Percentiles rank a stretch among this genome's conserved stretches.
Evolutionary conservation across 1,284 basidiomycete species (phyloP).

Genomic region (Rugosomyces carneus): DNA sequence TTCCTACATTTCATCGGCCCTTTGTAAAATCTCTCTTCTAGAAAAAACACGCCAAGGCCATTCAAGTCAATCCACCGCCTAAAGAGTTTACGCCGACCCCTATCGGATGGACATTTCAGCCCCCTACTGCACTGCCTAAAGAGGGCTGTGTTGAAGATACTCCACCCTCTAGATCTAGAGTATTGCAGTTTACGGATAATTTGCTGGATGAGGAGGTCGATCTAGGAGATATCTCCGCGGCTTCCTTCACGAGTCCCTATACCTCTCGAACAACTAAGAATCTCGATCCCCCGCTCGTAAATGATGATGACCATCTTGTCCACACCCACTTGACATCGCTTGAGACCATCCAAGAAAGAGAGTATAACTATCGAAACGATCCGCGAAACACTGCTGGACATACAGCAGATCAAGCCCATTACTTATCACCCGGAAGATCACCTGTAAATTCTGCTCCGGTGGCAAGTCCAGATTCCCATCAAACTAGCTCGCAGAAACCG

Average conservation of each 20-base stretch:
- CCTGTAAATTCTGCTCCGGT: not conserved
- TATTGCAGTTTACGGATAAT: slow-evolving; percentile 55
- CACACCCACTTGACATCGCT: not conserved
- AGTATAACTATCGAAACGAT: not conserved
- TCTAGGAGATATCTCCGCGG: slow-evolving; percentile 43
- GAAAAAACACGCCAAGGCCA: slow-evolving; percentile 17
- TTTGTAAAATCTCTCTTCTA: slow-evolving; percentile 3
- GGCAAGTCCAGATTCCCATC: not conserved
- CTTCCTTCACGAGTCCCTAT: slow-evolving; percentile 47
- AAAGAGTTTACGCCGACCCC: not conserved
- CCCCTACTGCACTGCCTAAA: slow-evolving; percentile 21
- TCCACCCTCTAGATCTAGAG: slow-evolving; percentile 47
- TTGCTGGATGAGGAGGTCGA: slow-evolving; percentile 59
- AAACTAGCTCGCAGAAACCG: not conserved
- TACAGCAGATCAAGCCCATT: too few species aligned
- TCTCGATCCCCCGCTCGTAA: not conserved
- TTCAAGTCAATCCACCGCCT: not conserved
- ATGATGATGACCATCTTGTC: not conserved
- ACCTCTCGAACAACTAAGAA: slow-evolving; percentile 1
- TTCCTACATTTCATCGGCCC: not conserved
- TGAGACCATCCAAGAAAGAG: not conserved
- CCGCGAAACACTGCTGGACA: too few species aligned
- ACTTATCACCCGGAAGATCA: not conserved
- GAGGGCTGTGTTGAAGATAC: slow-evolving; percentile 61
- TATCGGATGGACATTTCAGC: not conserved